Evolutionary conservation across 2,329 filamentous ascomycete genomes (phyloP), one percentile per base, ranked within the genome.

Genomic region (Fusarium sp.): DNA sequence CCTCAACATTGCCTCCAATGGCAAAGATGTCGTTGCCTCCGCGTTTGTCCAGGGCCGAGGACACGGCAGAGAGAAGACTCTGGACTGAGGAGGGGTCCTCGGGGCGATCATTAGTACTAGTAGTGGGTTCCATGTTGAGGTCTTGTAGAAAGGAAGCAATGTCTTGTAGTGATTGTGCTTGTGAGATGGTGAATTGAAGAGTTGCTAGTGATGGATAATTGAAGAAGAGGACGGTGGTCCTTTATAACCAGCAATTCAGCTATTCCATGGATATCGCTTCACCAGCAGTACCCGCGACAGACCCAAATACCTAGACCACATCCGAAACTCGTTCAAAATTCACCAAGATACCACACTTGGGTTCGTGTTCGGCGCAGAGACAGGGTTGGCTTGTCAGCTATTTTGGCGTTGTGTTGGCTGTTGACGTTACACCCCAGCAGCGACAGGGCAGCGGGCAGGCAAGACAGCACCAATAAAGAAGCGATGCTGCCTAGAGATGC

Each of bases 1-100:
- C 14, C 4, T 19, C 25, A 17, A 58, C 0, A 13, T 21, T 48
- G 2, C 59, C 58, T 17, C 45, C 59, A 1, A 63, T 62, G 23
- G 48, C 59, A 15, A 62, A 62, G 1, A 62, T 43, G 14, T 42
- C 53, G 14, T 47, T 49, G n/a, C 27, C 52, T 2, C 55, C 44
- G 3, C 15, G 41, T 5, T 42, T 29, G 6, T 39, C 31, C 0
- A 62, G 4, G 2, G 39, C 39, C 0, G 38, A 53, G 7, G 32
- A 46, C 0, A 63, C 58, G 3, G 13, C 15, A 1, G 27, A 19
- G 9, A 62, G 15, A 9, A 62, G 48, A 2, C 11, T 11, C 0
- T 37, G 1, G 4, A 49, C 6, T 1, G 35, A 10, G 1, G 42
- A 13, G 19, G 48, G 2, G 1, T 6, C n/a, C 1, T 7, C 23